These are phyloP conservation scores for Gossypium sturtianum DNA, from an alignment of 345 rosid species.

Conservation along the genomic window DNA sequence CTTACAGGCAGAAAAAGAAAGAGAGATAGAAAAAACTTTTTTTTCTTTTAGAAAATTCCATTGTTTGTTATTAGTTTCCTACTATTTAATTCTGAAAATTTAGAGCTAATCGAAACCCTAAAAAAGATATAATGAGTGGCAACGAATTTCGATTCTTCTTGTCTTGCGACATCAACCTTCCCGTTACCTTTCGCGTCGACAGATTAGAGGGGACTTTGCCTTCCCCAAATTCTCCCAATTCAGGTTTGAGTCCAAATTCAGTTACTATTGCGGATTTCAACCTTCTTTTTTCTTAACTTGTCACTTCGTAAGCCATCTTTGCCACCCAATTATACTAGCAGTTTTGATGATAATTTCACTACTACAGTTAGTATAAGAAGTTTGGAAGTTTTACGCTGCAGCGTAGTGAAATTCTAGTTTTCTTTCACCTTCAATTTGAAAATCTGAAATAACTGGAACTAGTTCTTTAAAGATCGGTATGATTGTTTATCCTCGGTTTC, in stretches of 20 bases:
- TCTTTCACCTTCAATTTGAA: not conserved
- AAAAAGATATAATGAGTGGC: conserved; percentile 42
- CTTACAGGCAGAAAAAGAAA: not conserved
- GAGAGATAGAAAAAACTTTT: no score
- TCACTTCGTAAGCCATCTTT: not conserved
- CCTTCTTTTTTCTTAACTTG: not conserved
- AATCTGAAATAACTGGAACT: not conserved
- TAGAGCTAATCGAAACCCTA: conserved; percentile 7
- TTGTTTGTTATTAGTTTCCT: not conserved
- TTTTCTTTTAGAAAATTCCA: not conserved
- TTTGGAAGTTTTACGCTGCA: not conserved
- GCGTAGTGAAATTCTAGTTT: not conserved
- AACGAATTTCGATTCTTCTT: conserved; percentile 96
- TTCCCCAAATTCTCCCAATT: conserved; percentile 34
- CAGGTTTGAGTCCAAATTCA: conserved; percentile 31
- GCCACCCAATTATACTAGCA: not conserved
- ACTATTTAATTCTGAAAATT: not conserved
- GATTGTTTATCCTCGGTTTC: not conserved
- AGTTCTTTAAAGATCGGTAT: not conserved
- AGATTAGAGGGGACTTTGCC: conserved; percentile 73
- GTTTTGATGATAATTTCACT: not conserved
- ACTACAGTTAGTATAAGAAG: not conserved
- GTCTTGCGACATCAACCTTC: conserved; percentile 91
- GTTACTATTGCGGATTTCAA: not conserved
- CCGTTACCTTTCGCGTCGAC: conserved; percentile 88